Evolutionary conservation across 345 rosid genomes (phyloP), one percentile per base, ranked within the genome.

Genomic region (Eutrema yunnanense): DNA sequence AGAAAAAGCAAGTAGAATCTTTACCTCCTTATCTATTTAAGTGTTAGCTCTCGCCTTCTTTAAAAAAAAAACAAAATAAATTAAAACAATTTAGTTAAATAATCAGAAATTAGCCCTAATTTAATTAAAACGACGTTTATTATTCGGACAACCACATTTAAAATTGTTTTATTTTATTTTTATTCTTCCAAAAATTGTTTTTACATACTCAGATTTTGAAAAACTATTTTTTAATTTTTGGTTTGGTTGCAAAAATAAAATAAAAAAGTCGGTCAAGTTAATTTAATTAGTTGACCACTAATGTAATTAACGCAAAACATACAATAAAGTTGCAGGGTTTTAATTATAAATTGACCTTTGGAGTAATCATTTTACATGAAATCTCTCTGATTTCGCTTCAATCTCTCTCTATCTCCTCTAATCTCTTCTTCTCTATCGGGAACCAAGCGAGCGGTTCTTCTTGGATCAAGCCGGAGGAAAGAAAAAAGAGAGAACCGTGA

Each of bases 381-480:
- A 56, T 69, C 74, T 62, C 71, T 69, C 71, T 62, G 65, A 65
- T 71, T 79, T 72, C 47, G 32, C 40, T 29, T 36, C 52, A 19
- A 19, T 56, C 60, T 60, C 27, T 62, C 49, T 54, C 62, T 38
- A 0, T 65, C 81, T 62, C 43, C 50, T 73, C 50, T 72, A 60
- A 57, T 57, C 64, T 62, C 41, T 44, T 36, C 10, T 49, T 52
- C 12, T 69, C 63, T 54, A 37, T 48, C 40, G 54, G 63, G 69
- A 57, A 66, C 73, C 66, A 50, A 66, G 63, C 67, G 77, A 66
- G 63, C 67, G 77, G 76, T 72, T 76, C 68, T 69, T 63, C 65
- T 62, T 76, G 80, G 88, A 86, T 88, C 88, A 80, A 81, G 75
- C 54, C 62, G 36, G 14, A 64, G 49, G 26, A 38, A 46, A 40